A percentile compares a stretch with the other conserved stretches of the same genome.
Evolutionary conservation across 140 eudicot genomes (phyloP).

Genomic region (Erigeron philadelphicus): DNA sequence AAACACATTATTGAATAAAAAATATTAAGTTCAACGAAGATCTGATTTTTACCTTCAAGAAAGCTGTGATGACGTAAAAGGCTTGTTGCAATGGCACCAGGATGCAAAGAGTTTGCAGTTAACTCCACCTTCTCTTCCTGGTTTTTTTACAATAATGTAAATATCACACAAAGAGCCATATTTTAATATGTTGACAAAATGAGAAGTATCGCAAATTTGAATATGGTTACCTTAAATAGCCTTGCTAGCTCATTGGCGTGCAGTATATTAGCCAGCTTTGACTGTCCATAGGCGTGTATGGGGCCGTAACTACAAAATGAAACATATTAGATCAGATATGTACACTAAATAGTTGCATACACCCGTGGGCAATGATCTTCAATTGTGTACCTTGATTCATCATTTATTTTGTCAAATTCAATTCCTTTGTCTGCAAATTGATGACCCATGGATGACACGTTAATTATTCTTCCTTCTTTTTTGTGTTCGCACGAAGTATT

Average conservation of each 20-base stretch:
- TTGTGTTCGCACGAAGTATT: constrained; percentile 42
- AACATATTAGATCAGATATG: not conserved
- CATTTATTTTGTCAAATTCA: constrained; percentile 66
- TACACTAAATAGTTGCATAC: not conserved
- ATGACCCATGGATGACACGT: constrained; percentile 57
- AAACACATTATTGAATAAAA: not conserved
- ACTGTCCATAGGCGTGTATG: constrained; percentile 59
- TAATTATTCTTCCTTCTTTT: constrained; percentile 70
- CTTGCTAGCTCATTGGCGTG: constrained; percentile 68
- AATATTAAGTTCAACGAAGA: not conserved
- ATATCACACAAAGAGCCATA: not conserved
- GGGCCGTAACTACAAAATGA: constrained; percentile 40
- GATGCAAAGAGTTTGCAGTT: constrained; percentile 90
- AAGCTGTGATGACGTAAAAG: constrained; percentile 61
- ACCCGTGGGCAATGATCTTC: constrained; percentile 3
- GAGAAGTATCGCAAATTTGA: not conserved
- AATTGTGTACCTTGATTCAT: constrained; percentile 46
- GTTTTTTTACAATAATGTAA: not conserved
- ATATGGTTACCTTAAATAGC: constrained; percentile 44
- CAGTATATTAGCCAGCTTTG: constrained; percentile 72
- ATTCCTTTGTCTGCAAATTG: constrained; percentile 44
- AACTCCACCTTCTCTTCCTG: constrained; percentile 72
- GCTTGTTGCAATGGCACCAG: constrained; percentile 71
- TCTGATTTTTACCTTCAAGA: constrained; percentile 45
- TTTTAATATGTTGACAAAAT: not conserved